phyloP scores from a whole-genome alignment of 192 early-diverging fungal species.

The Backusella circina region DNA sequence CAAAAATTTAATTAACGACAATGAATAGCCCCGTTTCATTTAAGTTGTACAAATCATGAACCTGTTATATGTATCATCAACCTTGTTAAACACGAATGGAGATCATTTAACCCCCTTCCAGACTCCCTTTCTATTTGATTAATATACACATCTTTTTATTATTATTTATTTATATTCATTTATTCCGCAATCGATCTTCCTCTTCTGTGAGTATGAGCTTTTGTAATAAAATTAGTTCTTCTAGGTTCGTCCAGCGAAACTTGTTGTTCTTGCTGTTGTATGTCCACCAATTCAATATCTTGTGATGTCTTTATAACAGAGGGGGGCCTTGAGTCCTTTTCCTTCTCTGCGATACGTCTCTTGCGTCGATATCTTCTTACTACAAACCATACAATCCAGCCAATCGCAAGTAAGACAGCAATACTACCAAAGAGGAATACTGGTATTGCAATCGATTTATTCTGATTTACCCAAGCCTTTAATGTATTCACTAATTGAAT shows the following conservation, averaged over 20 bases:
- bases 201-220: not conserved
- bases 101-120: not conserved
- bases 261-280: not conserved
- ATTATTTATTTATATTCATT: not conserved
- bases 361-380: not conserved
- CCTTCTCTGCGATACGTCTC: constrained; percentile 2
- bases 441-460: constrained; percentile 42
- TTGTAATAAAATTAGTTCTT: not conserved
- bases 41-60: not conserved
- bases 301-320: constrained; percentile 4
- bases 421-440: constrained; percentile 32
- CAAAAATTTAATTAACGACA: not conserved
- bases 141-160: not conserved
- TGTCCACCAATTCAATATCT: not conserved
- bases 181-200: not conserved
- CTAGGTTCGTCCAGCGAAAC: not conserved
- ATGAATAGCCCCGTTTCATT: not conserved
- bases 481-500: constrained; percentile 21
- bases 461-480: constrained; percentile 37
- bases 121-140: not conserved
- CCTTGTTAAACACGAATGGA: not conserved
- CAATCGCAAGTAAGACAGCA: constrained; percentile 23
- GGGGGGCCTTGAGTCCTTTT: constrained; percentile 25
- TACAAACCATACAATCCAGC: constrained; percentile 14
- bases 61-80: not conserved